A percentile compares a stretch with the other conserved stretches of the same genome.
Evolutionary conservation across 176 grass and related monocot species (phyloP).

Genomic region (Musa beccarii): DNA sequence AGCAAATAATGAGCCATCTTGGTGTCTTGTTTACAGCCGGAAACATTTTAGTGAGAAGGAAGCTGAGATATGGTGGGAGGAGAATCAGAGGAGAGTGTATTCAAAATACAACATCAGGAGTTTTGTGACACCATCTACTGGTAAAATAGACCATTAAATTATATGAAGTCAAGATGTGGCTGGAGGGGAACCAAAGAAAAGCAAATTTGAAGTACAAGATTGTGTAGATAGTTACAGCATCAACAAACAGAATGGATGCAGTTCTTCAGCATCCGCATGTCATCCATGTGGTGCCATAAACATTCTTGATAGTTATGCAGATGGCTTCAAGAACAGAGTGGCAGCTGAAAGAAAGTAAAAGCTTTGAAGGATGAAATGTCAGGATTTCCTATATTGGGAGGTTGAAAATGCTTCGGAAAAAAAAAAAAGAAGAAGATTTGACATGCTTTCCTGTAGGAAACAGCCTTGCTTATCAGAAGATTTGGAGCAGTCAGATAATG

Average conservation of each 20-base stretch:
- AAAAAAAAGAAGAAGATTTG: too few relatives aligned
- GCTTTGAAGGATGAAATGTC: not conserved
- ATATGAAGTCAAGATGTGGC: not conserved
- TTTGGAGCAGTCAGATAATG: too few relatives aligned
- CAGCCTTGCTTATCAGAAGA: too few relatives aligned
- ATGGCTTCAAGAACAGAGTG: not conserved
- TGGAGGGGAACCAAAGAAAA: too few relatives aligned
- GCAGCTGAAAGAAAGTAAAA: not conserved
- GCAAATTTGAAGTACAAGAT: not conserved
- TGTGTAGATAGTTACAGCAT: not conserved
- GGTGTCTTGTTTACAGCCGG: conserved; percentile 32
- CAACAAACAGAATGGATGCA: not conserved
- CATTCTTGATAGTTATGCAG: not conserved
- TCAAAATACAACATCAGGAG: conserved; percentile 32
- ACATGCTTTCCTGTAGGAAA: too few relatives aligned
- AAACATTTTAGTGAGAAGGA: conserved; percentile 83
- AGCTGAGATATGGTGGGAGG: conserved; percentile 76
- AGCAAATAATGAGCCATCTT: not conserved
- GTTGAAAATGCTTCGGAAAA: not conserved
- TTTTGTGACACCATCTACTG: not conserved
- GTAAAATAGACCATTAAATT: conserved; percentile 1
- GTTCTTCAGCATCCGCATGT: not conserved
- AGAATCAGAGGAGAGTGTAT: conserved; percentile 50
- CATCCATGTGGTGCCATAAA: not conserved
- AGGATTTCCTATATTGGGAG: not conserved